Conservation (phyloP, 139 green algal species). For the Spirogloea muscicola region DNA sequence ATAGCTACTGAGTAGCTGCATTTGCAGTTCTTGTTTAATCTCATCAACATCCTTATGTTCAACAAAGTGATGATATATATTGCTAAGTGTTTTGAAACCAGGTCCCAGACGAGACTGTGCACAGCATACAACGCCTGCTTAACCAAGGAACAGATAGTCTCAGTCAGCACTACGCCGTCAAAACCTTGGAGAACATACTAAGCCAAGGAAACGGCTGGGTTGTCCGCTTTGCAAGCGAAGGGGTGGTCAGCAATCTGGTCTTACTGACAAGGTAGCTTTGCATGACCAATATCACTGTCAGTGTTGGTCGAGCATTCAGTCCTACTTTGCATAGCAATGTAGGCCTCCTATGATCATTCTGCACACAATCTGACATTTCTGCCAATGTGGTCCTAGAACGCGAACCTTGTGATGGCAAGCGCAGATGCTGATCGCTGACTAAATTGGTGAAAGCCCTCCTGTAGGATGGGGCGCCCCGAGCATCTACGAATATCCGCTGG, state of each 20-base stretch:
- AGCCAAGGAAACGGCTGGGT: slow-evolving; percentile 74
- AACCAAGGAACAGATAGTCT: slow-evolving; percentile 74
- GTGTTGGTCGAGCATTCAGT: too few species aligned
- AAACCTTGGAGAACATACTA: slow-evolving; percentile 90
- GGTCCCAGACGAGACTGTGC: slow-evolving; percentile 36
- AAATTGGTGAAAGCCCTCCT: too few species aligned
- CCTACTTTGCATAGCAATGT: too few species aligned
- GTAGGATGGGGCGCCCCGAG: slow-evolving; percentile 43
- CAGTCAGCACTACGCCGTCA: slow-evolving; percentile 85
- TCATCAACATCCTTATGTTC: not conserved
- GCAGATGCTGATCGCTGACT: too few species aligned
- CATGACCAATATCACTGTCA: too few species aligned
- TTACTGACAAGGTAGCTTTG: too few species aligned
- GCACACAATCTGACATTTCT: slow-evolving; percentile 36
- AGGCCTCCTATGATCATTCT: too few species aligned
- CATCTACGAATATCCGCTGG: slow-evolving; percentile 68
- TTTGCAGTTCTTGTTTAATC: not conserved
- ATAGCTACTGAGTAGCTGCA: not conserved
- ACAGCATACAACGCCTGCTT: slow-evolving; percentile 57
- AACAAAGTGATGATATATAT: not conserved
- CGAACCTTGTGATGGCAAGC: too few species aligned
- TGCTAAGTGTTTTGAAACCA: slow-evolving; percentile 5
- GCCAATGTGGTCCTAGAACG: not conserved
- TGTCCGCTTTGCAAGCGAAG: slow-evolving; percentile 54
- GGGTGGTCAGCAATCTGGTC: slow-evolving; percentile 45